A percentile compares a stretch with the other conserved stretches of the same genome.
phyloP scores from a whole-genome alignment of 2,329 filamentous ascomycete genomes.

The Penicillium olsonii region DNA sequence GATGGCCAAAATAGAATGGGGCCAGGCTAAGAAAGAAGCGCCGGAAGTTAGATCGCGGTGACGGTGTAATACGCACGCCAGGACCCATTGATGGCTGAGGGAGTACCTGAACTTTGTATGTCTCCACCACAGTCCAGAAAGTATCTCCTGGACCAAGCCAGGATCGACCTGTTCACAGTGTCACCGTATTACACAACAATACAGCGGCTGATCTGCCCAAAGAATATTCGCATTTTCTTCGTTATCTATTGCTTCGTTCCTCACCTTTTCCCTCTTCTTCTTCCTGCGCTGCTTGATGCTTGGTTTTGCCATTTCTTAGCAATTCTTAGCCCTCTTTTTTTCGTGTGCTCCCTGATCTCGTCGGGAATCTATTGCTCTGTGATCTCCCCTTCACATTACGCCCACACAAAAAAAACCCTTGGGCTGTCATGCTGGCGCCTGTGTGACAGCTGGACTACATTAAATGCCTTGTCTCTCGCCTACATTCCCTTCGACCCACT shows the following conservation, averaged over 20 bases:
- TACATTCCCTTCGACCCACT: slow-evolving; percentile 37
- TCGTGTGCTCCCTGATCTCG: too few species aligned
- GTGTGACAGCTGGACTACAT: slow-evolving; percentile 41
- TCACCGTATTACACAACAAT: slow-evolving; percentile 13
- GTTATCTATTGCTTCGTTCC: slow-evolving; percentile 12
- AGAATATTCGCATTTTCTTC: slow-evolving; percentile 17
- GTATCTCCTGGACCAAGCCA: background rate
- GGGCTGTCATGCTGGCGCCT: slow-evolving; percentile 38
- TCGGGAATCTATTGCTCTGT: slow-evolving; percentile 3
- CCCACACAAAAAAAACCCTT: slow-evolving; percentile 9
- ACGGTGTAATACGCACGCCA: slow-evolving; percentile 13
- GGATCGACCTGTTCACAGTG: slow-evolving; percentile 16
- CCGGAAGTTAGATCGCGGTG: slow-evolving; percentile 21
- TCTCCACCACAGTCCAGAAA: background rate
- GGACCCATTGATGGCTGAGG: slow-evolving; percentile 3
- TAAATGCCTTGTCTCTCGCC: slow-evolving; percentile 39
- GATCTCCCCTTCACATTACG: background rate
- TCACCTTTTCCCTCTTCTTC: slow-evolving; percentile 8
- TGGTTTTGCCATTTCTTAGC: slow-evolving; percentile 6
- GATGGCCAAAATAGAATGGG: slow-evolving; percentile 13
- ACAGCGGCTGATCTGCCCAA: slow-evolving; percentile 23
- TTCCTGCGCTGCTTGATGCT: slow-evolving; percentile 4
- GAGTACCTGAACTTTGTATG: slow-evolving; percentile 6
- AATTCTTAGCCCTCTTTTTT: slow-evolving; percentile 10
- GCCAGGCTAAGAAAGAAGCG: slow-evolving; percentile 29